Evolutionary conservation across 345 rosid genomes (phyloP), one percentile per base, ranked within the genome.

Genomic region (Nasturtium officinale): DNA sequence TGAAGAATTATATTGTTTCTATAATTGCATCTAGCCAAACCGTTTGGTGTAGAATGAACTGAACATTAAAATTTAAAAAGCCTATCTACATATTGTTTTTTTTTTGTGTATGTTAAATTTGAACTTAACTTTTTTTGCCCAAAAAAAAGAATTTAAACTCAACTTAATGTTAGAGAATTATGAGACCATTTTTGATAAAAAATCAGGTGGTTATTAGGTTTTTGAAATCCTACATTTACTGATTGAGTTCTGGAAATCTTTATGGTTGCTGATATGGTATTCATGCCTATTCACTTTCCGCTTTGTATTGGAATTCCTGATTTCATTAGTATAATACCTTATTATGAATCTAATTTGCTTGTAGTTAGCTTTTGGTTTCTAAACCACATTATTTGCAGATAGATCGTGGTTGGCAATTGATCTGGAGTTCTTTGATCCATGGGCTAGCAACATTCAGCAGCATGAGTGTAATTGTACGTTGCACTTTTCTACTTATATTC

Each of bases 361-460:
- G 60, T 53, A 18, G 45, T 54, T 69, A 46, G 37, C 66, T 55
- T 76, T 47, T 69, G 35, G 61, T 63, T 42, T 69, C 60, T 55
- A 62, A 67, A 61, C 57, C 11, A 3, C n/a, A 32, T 69, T 76
- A 45, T 70, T 76, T 85, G 84, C 90, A 90, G 98, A 72, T 84
- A 61, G 77, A 79, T 67, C 66, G 68, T 54, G 88, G 91, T 69
- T 91, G 97, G 98, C 90, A 87, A 43, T 76, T 78, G 69, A 82
- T 91, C 71, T 94, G 98, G 98, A 83, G 77, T 76, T 79, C 79
- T 78, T 69, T 87, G 63, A 74, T 91, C 81, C 98, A 88, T 42
- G 92, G 89, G 59, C 77, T 94, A 66, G 95, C 95, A 26, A 75
- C 85, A 33, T 85, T 94, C 82, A 91, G 97, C 73, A 91, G 85